Evolutionary conservation across 106 monocot species (phyloP), one percentile per base, ranked within the genome.

Genomic region (Allium cepa): DNA sequence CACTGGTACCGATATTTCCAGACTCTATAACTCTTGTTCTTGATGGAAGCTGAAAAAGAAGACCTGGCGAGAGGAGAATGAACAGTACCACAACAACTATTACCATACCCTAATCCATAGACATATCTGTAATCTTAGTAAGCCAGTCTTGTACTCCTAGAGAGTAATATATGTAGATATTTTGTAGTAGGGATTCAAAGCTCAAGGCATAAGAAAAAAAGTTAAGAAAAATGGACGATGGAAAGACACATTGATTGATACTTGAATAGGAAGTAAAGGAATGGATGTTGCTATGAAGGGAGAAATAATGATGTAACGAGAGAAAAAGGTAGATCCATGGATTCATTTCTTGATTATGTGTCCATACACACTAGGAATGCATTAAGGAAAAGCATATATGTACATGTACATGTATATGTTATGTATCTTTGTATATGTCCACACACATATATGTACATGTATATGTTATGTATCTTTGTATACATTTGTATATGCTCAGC

Each of bases 11-110:
- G 67, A 74, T 74, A 64, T 60, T 67, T 11, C 74, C 74, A 13
- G 65, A 74, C 74, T 74, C 74, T 11, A 74, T 67, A 59, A 74
- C 74, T 60, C 74, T 74, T 67, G 67, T 12, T 51, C 67, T 74
- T 50, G 67, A 57, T 47, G 74, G 74, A 13, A 74, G 18, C 64
- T 74, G 74, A 50, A 74, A 74, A 22, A 74, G 17, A 3, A 74
- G 67, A 18, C 74, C 67, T 7, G 74, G 74, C 0, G 74, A 74
- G 16, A 74, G 66, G 27, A 74, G 26, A 48, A 74, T 74, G 67
- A 59, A 74, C 36, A 74, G 67, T 3, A 67, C 50, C 66, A 65
- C 65, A 16, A 67, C 74, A 0, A 74, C 67, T 10, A 74, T 67
- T 17, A 74, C 74, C 11, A 67, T 59, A 8, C 67, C 73, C 73